Percentiles rank a stretch among this genome's conserved stretches.
phyloP scores from a whole-genome alignment of 768 basidiomycete genomes.

The Lactarius trivialis region DNA sequence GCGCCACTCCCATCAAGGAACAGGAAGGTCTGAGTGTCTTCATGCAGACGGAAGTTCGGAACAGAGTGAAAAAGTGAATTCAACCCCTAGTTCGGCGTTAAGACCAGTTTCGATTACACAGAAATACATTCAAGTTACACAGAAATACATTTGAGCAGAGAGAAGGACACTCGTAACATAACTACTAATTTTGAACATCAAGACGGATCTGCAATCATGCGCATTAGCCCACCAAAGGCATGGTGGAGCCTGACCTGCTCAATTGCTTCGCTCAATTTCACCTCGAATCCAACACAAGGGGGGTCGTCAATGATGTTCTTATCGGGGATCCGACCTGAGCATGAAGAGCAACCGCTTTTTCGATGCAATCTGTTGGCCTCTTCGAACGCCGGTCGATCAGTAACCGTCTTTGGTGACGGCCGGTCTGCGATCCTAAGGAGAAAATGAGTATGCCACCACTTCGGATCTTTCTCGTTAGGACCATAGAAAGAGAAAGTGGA shows the following conservation, averaged over 20 bases:
- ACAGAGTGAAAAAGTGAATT: too few relatives aligned
- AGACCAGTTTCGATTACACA: too few relatives aligned
- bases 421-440: background rate
- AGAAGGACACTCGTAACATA: background rate
- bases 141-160: background rate
- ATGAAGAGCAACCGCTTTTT: background rate
- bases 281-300: background rate
- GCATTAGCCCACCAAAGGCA: background rate
- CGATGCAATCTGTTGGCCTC: background rate
- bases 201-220: background rate
- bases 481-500: too few relatives aligned
- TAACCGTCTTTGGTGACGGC: too few relatives aligned
- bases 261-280: background rate
- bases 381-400: constrained; percentile 1
- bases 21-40: too few relatives aligned
- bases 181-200: background rate
- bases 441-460: constrained; percentile 9
- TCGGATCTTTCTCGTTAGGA: background rate
- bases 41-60: too few relatives aligned
- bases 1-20: too few relatives aligned
- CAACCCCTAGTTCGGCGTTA: too few relatives aligned
- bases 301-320: background rate
- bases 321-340: background rate
- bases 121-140: too few relatives aligned
- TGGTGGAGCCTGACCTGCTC: background rate